phyloP scores from a whole-genome alignment of 2,329 filamentous ascomycete species.

The Colletotrichum higginsianum region DNA sequence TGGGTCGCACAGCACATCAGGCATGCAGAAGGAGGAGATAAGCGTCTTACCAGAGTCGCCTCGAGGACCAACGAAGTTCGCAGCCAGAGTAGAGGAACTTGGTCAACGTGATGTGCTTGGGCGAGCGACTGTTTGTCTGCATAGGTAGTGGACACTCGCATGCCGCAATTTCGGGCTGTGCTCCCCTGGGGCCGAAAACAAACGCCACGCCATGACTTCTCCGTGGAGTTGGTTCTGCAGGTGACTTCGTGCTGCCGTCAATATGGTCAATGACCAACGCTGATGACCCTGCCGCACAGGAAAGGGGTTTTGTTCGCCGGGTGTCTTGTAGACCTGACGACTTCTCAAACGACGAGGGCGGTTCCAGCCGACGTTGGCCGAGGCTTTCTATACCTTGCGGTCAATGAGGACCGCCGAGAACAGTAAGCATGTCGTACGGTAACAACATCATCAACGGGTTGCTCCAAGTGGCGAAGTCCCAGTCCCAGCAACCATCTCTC shows the following conservation, averaged over 20 bases:
- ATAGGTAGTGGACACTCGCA: slow-evolving; percentile 25
- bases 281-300: neutral
- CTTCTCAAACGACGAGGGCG: slow-evolving; percentile 9
- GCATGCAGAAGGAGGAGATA: neutral
- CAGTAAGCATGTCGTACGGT: neutral
- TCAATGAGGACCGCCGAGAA: neutral
- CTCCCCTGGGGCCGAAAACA: neutral
- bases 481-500: neutral
- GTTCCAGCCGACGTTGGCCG: slow-evolving; percentile 4
- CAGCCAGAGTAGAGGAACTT: slow-evolving; percentile 1
- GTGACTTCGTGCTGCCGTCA: neutral
- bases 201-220: neutral
- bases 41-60: neutral
- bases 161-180: slow-evolving; percentile 16
- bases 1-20: neutral
- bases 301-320: neutral
- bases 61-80: slow-evolving; percentile 1
- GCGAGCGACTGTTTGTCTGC: slow-evolving; percentile 4
- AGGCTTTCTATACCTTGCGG: slow-evolving; percentile 20
- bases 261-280: neutral
- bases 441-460: neutral
- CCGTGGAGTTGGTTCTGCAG: neutral
- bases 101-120: slow-evolving; percentile 15
- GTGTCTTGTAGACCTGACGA: slow-evolving; percentile 24
- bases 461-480: neutral